Conservation (phyloP, 73 alveolate genomes). For the Tetrahymena borealis region DNA sequence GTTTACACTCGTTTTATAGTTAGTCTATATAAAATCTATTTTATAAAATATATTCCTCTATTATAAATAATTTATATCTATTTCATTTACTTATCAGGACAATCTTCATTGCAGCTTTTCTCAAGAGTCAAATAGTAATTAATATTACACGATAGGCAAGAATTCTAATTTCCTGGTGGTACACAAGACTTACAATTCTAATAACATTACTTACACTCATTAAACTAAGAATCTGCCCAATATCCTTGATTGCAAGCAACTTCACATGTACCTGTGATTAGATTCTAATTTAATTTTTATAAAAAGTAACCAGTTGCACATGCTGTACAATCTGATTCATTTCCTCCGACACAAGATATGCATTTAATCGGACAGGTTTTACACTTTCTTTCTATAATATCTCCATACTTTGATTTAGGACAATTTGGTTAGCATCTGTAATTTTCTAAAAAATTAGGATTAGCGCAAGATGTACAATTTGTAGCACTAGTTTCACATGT, state of each 20-base stretch:
- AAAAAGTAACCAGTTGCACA: background rate
- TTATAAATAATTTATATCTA: background rate
- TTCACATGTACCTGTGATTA: background rate
- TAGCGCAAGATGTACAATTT: background rate
- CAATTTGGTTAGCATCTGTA: background rate
- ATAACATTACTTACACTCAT: background rate
- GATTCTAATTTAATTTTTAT: background rate
- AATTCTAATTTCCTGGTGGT: background rate
- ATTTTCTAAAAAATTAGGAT: background rate
- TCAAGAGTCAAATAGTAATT: background rate
- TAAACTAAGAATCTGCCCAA: background rate
- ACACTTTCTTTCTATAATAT: background rate
- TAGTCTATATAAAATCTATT: background rate
- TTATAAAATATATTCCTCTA: background rate
- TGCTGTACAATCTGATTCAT: background rate
- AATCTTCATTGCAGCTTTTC: background rate
- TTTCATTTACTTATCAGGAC: background rate
- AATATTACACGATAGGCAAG: background rate
- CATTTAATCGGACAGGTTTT: background rate
- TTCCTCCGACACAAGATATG: background rate
- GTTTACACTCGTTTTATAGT: background rate
- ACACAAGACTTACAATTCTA: background rate
- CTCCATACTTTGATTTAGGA: background rate
- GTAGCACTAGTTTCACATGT: background rate
- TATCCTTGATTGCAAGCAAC: background rate